Base-by-base conservation (phyloP, 805 yeast genomes). In the Diddensiella santjacobensis region DNA sequence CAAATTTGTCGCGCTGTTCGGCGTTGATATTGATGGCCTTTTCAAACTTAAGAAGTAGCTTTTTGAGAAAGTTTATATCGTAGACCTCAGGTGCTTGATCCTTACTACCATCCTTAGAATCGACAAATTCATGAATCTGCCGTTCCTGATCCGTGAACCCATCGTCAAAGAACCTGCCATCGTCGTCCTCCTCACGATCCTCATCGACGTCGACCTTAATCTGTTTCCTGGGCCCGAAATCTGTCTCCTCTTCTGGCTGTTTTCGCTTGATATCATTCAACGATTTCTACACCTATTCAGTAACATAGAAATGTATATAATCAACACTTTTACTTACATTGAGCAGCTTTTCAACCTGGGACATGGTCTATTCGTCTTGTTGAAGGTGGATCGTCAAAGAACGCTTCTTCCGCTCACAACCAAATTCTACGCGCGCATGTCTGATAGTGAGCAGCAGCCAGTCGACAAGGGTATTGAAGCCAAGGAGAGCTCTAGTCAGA, bases 1-100 rank as follows among this genome's bases (percentile, higher is more conserved):
- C 43, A 43, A 44, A 47, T 29, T 44, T 44, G 26, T 24, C 51
- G 5, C 62, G 49, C 29, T 45, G 47, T 29, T 50, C 55, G 13
- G 51, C 46, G 31, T 58, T 58, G 18, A 35, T 24, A 5, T 45
- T 36, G 17, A 55, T 41, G 3, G 58, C 56, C 5, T 46, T 56
- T 44, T 62, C 75, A 43, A 74, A 68, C 22, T 42, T 40, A 41
- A 39, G 49, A 3, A 55, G 45, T 2, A 41, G 42, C 37, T 48
- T 50, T 17, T 35, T 44, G 33, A 54, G 22, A 39, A 31, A 47
- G 5, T n/a, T 22, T 3, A 19, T 26, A 19, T 44, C 36, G 30
- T 40, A 23, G 4, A 19, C 48, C 5, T 26, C 51, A 8, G 44
- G 20, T 4, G 24, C 20, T 4, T 40, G 19, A 19, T 20, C 38